These are phyloP conservation scores for Globisporangium orthogonon DNA, from an alignment of 352 stramenopile genomes.

Conservation along the genomic window DNA sequence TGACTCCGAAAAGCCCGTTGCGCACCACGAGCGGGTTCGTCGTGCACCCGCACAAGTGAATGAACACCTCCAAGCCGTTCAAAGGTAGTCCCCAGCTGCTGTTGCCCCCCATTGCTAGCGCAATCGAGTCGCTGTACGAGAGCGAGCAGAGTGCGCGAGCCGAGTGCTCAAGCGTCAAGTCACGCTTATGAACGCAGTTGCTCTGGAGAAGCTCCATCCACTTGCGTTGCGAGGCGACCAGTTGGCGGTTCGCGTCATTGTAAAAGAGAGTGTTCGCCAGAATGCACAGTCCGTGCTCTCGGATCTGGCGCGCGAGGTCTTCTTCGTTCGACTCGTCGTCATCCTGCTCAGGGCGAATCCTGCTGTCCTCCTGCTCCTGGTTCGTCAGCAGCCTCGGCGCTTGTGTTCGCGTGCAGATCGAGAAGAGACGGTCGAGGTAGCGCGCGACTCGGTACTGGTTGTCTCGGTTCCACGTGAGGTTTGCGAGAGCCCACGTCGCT, in stretches of 20 bases:
- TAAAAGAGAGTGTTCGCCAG: conserved; percentile 87
- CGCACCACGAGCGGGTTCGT: conserved; percentile 37
- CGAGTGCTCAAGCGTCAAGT: conserved; percentile 49
- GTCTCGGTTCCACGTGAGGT: conserved; percentile 85
- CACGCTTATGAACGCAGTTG: conserved; percentile 30
- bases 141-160: conserved; percentile 72
- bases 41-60: conserved; percentile 30
- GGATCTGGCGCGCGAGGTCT: conserved; percentile 32
- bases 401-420: conserved; percentile 26
- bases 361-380: conserved; percentile 2
- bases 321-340: conserved; percentile 5
- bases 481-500: conserved; percentile 77
- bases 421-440: conserved; percentile 57
- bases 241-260: conserved; percentile 82
- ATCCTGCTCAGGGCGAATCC: conserved; percentile 9
- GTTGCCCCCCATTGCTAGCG: conserved; percentile 36
- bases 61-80: conserved; percentile 42
- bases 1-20: conserved; percentile 63
- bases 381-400: not conserved
- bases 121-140: conserved; percentile 80
- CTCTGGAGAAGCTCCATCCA: conserved; percentile 63
- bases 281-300: conserved; percentile 60
- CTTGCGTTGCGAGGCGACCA: conserved; percentile 38
- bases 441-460: conserved; percentile 86
- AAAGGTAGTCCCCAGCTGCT: conserved; percentile 9